Base-by-base conservation (phyloP, 768 basidiomycete species). In the Mycena crocata region DNA sequence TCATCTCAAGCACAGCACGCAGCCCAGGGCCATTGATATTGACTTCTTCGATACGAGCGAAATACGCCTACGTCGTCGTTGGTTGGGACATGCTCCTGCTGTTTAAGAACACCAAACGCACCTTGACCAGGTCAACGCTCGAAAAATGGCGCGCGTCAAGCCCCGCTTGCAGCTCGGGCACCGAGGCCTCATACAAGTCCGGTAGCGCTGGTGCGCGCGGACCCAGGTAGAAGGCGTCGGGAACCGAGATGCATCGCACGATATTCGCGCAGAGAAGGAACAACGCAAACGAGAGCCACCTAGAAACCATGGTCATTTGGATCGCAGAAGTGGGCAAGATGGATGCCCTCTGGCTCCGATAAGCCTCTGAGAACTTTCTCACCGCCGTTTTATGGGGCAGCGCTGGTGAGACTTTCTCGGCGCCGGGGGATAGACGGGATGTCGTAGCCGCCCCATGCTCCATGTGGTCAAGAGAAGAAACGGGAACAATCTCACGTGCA, bases 31-130 rank as follows among this genome's bases (percentile, higher is more conserved):
- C 67, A 54, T 86, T 78, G 30, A 87, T 70, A 70, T 91, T 91
- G n/a, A 92, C 90, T 71, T 91, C 86, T 5, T 90, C 86, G 28
- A 91, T 90, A 2, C 90, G 46, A 89, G 73, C 35, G 85, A 73
- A 49, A 84, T 76, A 91, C 2, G 88, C 88, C 90, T 91, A 56
- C 8, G 26, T 17, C 17, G 5, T 10, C 35, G 17, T 21, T 49
- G 17, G 19, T 14, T 4, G 48, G 19, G 17, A 5, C n/a, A 17
- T 10, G 14, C 13, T 34, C 31, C 35, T 34, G 8, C 13, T 15
- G 1, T 39, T 9, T 26, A 46, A 32, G 5, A 21, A 7, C n/a
- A 1, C 8, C 10, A 21, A 12, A 57, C 75, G 46, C 58, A 87
- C 90, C 79, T 89, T 87, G 24, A 91, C 86, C 8, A 90, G 82